Evolutionary conservation across 2,329 filamentous ascomycete genomes (phyloP).

Genomic region (Thermoascus crustaceus): DNA sequence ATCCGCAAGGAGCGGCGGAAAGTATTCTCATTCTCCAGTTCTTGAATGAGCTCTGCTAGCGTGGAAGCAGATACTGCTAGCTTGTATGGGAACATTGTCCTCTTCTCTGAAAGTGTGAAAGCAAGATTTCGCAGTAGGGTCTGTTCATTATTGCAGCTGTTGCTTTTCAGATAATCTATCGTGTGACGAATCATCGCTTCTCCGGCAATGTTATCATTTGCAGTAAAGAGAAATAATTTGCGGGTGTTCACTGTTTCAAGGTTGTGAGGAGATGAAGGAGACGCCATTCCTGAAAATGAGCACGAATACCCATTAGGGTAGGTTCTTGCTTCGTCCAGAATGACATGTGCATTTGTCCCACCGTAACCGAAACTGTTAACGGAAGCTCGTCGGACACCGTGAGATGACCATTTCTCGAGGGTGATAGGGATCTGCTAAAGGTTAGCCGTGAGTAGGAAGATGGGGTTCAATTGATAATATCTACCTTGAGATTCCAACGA

Average conservation of each 20-base stretch:
- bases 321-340: conserved; percentile 21
- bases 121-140: too few species aligned
- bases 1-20: too few species aligned
- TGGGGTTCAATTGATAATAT: background rate
- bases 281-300: background rate
- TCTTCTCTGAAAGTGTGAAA: too few species aligned
- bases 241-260: too few species aligned
- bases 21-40: conserved; percentile 1
- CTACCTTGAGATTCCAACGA: conserved; percentile 6
- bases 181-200: too few species aligned
- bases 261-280: too few species aligned
- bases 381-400: conserved; percentile 9
- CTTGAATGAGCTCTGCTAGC: background rate
- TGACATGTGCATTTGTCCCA: conserved; percentile 25
- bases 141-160: too few species aligned
- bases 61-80: conserved; percentile 10
- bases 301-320: conserved; percentile 4
- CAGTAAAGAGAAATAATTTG: too few species aligned
- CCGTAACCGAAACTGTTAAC: conserved; percentile 34
- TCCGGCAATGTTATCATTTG: too few species aligned
- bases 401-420: conserved; percentile 18
- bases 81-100: conserved; percentile 17
- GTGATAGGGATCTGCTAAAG: conserved; percentile 15
- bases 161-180: too few species aligned
- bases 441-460: too few species aligned